Evolutionary conservation across 1,284 basidiomycete species (phyloP).

Genomic region (Taiwanofungus camphoratus): DNA sequence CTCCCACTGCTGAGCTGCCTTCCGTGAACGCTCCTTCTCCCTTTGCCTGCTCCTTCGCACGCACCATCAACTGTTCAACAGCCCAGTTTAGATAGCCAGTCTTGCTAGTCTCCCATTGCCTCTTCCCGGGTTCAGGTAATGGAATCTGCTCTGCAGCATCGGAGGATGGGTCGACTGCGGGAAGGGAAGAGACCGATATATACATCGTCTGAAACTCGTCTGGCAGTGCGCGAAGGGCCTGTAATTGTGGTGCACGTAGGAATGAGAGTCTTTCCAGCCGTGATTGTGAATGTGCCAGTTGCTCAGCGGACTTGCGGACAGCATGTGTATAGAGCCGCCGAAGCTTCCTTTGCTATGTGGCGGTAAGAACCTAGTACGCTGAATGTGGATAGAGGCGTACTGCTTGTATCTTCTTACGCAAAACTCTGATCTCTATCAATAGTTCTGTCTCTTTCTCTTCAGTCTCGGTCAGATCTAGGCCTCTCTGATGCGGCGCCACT

Average conservation of each 20-base stretch:
- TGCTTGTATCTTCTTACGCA: slow-evolving; percentile 52
- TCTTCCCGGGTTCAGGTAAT: slow-evolving; percentile 55
- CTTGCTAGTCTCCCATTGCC: slow-evolving; percentile 64
- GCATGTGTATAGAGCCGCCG: slow-evolving; percentile 47
- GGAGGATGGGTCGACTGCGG: slow-evolving; percentile 41
- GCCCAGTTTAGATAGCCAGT: slow-evolving; percentile 69
- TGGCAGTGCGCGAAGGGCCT: slow-evolving; percentile 21
- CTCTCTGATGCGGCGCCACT: slow-evolving; percentile 63
- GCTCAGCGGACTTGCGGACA: slow-evolving; percentile 37
- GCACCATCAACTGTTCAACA: slow-evolving; percentile 45
- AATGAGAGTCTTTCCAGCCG: slow-evolving; percentile 41
- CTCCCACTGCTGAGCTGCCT: slow-evolving; percentile 21
- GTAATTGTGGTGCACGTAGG: slow-evolving; percentile 33
- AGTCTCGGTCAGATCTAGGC: slow-evolving; percentile 45
- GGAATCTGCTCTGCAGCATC: slow-evolving; percentile 33
- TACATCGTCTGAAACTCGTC: slow-evolving; percentile 34
- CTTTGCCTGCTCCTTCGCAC: slow-evolving; percentile 35
- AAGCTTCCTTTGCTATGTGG: slow-evolving; percentile 55
- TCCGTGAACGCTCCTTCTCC: slow-evolving; percentile 20
- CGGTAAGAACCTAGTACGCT: not conserved
- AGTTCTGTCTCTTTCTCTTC: slow-evolving; percentile 50
- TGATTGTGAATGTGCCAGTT: slow-evolving; percentile 37
- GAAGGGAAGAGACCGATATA: slow-evolving; percentile 41
- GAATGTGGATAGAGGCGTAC: slow-evolving; percentile 33
- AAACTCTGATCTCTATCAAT: slow-evolving; percentile 54